A percentile compares a stretch with the other conserved stretches of the same genome.
Evolutionary conservation across 352 stramenopile species (phyloP).

Genomic region (Pythium rishiriense): DNA sequence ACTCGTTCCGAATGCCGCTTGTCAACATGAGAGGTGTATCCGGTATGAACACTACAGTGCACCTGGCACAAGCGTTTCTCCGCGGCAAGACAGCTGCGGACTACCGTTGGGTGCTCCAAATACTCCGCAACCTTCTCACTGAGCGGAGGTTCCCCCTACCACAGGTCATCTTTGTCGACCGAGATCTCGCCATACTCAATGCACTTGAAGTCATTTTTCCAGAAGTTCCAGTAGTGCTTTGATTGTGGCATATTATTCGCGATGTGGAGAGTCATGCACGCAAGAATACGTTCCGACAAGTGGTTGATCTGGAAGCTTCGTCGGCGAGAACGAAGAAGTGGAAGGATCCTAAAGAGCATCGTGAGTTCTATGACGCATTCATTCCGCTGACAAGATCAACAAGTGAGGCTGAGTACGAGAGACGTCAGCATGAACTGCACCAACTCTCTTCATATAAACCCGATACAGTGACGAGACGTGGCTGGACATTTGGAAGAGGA

Average conservation of each 20-base stretch:
- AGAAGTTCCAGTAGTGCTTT: constrained; percentile 14
- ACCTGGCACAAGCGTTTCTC: constrained; percentile 14
- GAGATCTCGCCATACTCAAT: constrained; percentile 24
- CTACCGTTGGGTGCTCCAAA: constrained; percentile 14
- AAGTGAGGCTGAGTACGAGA: constrained; percentile 10
- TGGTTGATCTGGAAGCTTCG: not conserved
- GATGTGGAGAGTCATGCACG: constrained; percentile 25
- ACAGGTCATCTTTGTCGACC: constrained; percentile 20
- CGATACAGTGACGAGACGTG: constrained; percentile 22
- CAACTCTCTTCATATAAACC: not conserved
- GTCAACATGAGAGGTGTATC: constrained; percentile 20
- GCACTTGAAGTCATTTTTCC: constrained; percentile 18
- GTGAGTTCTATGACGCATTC: not conserved
- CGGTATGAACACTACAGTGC: constrained; percentile 26
- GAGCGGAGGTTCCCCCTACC: constrained; percentile 1
- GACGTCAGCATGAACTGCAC: not conserved
- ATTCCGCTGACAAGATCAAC: not conserved
- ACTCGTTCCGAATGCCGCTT: constrained; percentile 20
- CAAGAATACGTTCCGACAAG: not conserved
- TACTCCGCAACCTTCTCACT: constrained; percentile 4
- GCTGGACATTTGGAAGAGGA: constrained; percentile 23
- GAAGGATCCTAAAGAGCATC: not conserved
- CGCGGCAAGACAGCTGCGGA: not conserved
- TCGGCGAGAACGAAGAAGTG: not conserved
- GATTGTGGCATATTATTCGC: constrained; percentile 26